These are phyloP conservation scores for Graphilbum fragrans DNA, from an alignment of 2,329 filamentous ascomycete species.

Conservation along the genomic window DNA sequence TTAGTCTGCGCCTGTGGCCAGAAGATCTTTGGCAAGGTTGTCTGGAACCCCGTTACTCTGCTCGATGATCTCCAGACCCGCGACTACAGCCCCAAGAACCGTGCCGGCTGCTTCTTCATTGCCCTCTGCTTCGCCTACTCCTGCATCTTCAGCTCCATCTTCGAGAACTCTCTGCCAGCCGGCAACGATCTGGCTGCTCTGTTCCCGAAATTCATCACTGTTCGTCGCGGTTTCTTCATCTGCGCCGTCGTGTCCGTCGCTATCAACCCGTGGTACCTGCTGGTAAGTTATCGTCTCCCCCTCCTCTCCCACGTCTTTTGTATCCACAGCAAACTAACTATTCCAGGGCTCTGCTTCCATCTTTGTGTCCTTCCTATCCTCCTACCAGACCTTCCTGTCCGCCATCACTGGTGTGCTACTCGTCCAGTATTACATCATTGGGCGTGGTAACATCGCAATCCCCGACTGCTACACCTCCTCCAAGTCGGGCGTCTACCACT, in stretches of 20 bases:
- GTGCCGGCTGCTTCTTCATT: conserved; percentile 8
- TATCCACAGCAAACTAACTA: neutral
- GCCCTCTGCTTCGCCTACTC: conserved; percentile 5
- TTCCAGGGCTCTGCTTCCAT: conserved; percentile 17
- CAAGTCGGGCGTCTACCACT: conserved; percentile 8
- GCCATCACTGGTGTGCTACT: conserved; percentile 28
- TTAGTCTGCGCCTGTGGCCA: conserved; percentile 5
- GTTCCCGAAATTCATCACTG: conserved; percentile 25
- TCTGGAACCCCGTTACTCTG: conserved; percentile 6
- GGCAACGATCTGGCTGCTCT: conserved; percentile 18
- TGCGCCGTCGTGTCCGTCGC: conserved; percentile 9
- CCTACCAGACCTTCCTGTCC: conserved; percentile 28
- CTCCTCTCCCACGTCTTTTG: neutral
- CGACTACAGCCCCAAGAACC: conserved; percentile 2
- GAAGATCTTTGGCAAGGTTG: conserved; percentile 5
- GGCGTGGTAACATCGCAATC: conserved; percentile 21
- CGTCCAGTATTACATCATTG: conserved; percentile 28
- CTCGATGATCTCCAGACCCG: conserved; percentile 4
- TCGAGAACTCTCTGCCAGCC: conserved; percentile 12
- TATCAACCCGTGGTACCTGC: conserved; percentile 13
- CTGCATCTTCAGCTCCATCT: conserved; percentile 4
- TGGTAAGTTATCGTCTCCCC: conserved; percentile 4
- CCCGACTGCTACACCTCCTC: conserved; percentile 16
- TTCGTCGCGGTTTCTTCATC: conserved; percentile 26
- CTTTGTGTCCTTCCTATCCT: conserved; percentile 26